Base-by-base conservation (phyloP, 2,329 filamentous ascomycete genomes). In the Penicillium brevicompactum region DNA sequence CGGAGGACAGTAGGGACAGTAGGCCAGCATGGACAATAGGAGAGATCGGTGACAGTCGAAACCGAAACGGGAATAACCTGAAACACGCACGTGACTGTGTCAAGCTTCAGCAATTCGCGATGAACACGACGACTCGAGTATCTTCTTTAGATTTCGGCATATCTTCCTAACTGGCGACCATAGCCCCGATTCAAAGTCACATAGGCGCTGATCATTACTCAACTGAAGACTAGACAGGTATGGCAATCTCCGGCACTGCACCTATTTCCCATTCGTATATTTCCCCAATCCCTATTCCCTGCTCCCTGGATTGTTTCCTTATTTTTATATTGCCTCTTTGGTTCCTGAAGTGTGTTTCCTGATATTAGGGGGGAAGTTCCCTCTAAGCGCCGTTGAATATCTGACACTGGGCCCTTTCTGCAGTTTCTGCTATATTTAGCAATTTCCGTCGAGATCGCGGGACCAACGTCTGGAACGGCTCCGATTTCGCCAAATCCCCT, bases 401-500 rank as follows among this genome's bases (percentile, higher is more conserved):
- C 62, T 67, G 61, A 67, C 66, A 63, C 55, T 66, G 56, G 63
- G 16, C 58, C 47, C 59, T 58, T 57, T 59, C 46, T 57, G 52
- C 56, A 63, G 62, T 49, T 57, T 66, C 63, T 68, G 67, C 70
- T 72, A 72, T 69, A 70, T 68, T 72, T 72, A 72, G 70, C 63
- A 70, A 60, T 58, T 56, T 53, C 56, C 58, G 61, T 64, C 59
- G 51, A 58, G 45, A 59, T 57, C 58, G 65, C 64, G 61, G 60
- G 58, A 63, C 63, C 32, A 57, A 54, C 61, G 55, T 50, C 59
- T 63, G 57, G 61, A 61, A 60, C 55, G 45, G 48, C 43, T 55
- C 56, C 56, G 53, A 30, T 49, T 48, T 57, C 43, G 27, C 44
- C 32, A 55, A 47, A 54, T 55, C 32, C 18, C 53, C 16, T 46